Percentiles rank a stretch among this genome's conserved stretches.
Conservation (phyloP, 75 land plant species). For the Pinus taeda region DNA sequence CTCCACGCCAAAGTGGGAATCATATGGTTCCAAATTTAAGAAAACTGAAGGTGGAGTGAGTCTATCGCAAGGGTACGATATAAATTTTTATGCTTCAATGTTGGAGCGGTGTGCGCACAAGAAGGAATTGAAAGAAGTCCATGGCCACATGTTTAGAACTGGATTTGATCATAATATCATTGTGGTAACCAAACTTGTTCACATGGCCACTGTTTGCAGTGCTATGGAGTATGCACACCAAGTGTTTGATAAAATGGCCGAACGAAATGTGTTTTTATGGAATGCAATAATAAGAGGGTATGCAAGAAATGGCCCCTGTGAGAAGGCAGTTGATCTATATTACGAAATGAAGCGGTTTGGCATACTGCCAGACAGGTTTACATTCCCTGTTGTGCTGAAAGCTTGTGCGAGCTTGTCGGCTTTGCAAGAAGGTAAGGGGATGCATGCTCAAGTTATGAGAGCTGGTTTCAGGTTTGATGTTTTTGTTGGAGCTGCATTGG, state of each 20-base stretch:
- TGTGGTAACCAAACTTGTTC: conserved; percentile 7
- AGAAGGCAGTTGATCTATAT: conserved; percentile 23
- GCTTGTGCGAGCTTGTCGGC: conserved; percentile 35
- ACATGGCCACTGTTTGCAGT: background rate
- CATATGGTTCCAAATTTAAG: background rate
- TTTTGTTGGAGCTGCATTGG: conserved; percentile 41
- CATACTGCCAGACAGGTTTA: conserved; percentile 33
- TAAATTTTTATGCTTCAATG: background rate
- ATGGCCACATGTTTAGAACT: conserved; percentile 11
- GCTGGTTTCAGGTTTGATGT: conserved; percentile 29
- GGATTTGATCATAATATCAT: background rate
- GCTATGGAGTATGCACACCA: background rate
- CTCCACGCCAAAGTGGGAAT: background rate
- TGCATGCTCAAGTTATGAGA: conserved; percentile 39
- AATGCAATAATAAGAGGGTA: conserved; percentile 47
- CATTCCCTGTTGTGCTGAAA: conserved; percentile 45
- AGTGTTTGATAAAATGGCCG: conserved; percentile 2
- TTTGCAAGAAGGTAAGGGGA: conserved; percentile 28
- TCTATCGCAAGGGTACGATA: no score
- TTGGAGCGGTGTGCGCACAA: background rate
- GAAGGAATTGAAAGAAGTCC: background rate
- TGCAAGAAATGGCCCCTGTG: conserved; percentile 14
- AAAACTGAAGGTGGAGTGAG: background rate
- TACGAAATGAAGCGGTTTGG: conserved; percentile 17
- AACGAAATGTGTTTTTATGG: conserved; percentile 30